These are phyloP conservation scores for Phaseolus lunatus DNA, from an alignment of 306 rosid genomes.

Conservation along the genomic window DNA sequence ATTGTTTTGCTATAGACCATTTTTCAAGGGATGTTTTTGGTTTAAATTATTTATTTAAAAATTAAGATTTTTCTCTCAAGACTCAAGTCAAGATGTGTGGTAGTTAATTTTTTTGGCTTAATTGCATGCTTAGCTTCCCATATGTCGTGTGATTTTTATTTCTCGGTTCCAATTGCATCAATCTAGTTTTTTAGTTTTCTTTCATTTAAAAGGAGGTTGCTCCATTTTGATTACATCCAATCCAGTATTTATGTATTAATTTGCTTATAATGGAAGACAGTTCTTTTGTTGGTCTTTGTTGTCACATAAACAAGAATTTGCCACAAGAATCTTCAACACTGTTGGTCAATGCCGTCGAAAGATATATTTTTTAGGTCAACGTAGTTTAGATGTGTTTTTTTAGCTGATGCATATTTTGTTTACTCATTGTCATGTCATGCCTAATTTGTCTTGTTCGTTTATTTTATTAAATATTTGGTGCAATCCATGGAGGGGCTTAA, in stretches of 20 bases:
- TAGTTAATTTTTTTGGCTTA: too few species aligned
- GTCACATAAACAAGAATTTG: background rate
- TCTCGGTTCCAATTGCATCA: too few species aligned
- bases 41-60: conserved; percentile 7
- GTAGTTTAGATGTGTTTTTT: background rate
- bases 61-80: background rate
- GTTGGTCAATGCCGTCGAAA: background rate
- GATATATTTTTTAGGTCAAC: background rate
- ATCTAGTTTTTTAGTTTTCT: too few species aligned
- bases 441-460: background rate
- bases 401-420: background rate
- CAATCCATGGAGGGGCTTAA: background rate
- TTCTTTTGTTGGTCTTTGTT: background rate
- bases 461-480: background rate
- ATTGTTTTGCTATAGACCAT: conserved; percentile 11
- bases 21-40: conserved; percentile 15
- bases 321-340: background rate
- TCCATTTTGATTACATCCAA: background rate
- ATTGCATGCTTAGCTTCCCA: too few species aligned
- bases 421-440: background rate
- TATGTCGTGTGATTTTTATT: too few species aligned
- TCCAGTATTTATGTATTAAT: background rate
- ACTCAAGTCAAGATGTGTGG: background rate
- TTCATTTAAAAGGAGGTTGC: too few species aligned
- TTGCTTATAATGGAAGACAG: background rate